Evolutionary conservation across 1,284 basidiomycete genomes (phyloP).

Genomic region (Naganishia sp.): DNA sequence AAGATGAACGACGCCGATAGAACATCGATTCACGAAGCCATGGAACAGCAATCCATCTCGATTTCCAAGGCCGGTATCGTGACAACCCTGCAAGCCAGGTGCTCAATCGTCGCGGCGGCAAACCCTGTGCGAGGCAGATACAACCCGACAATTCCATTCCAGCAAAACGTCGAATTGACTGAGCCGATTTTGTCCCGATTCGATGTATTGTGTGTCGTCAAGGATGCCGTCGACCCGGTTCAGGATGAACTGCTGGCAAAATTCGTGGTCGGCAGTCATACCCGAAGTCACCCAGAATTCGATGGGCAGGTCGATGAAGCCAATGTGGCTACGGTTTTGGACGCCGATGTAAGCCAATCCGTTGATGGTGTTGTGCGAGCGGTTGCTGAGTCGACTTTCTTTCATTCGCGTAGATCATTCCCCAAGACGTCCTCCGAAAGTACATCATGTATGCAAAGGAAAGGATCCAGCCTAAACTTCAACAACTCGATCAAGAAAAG

Average conservation of each 20-base stretch:
- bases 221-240: slow-evolving; percentile 94
- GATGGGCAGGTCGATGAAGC: slow-evolving; percentile 80
- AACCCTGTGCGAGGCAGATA: slow-evolving; percentile 96
- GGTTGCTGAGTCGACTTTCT: slow-evolving; percentile 11
- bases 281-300: slow-evolving; percentile 91
- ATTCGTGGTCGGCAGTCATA: slow-evolving; percentile 95
- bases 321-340: slow-evolving; percentile 81
- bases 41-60: slow-evolving; percentile 99
- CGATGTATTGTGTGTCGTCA: slow-evolving; percentile 96
- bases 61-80: slow-evolving; percentile 99
- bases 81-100: slow-evolving; percentile 92
- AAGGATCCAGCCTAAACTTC: slow-evolving; percentile 85
- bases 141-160: slow-evolving; percentile 96
- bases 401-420: slow-evolving; percentile 69
- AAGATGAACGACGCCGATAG: slow-evolving; percentile 99
- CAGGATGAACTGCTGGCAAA: slow-evolving; percentile 94
- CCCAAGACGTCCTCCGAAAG: slow-evolving; percentile 94
- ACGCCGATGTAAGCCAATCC: slow-evolving; percentile 74
- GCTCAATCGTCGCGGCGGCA: slow-evolving; percentile 95
- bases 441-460: slow-evolving; percentile 99
- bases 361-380: neutral
- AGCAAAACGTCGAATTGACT: slow-evolving; percentile 97
- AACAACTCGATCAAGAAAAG: slow-evolving; percentile 95
- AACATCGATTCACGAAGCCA: slow-evolving; percentile 98
- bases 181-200: slow-evolving; percentile 99